These are phyloP conservation scores for Basidiobolus meristosporus DNA, from an alignment of 371 early-diverging fungal genomes.

Conservation along the genomic window DNA sequence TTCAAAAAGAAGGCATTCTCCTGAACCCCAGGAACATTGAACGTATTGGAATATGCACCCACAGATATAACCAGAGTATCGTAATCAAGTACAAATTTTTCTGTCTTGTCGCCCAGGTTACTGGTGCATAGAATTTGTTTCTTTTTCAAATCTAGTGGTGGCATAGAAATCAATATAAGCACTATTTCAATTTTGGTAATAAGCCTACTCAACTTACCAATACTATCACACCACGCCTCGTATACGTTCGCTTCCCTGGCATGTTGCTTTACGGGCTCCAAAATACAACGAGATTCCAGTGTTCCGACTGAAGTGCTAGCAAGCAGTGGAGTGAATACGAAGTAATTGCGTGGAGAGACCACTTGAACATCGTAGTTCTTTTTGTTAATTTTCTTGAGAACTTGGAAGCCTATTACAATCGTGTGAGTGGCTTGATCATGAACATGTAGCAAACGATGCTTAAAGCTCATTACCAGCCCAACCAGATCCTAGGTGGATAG, in stretches of 20 bases:
- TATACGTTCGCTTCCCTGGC: slow-evolving; percentile 30
- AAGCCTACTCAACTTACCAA: too few relatives aligned
- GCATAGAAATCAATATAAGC: too few relatives aligned
- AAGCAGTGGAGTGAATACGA: slow-evolving; percentile 70
- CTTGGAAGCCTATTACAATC: slow-evolving; percentile 7
- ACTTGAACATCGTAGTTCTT: slow-evolving; percentile 59
- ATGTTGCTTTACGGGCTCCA: slow-evolving; percentile 44
- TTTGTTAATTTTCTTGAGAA: slow-evolving; percentile 56
- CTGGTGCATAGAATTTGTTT: slow-evolving; percentile 14
- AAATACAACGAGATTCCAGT: slow-evolving; percentile 58
- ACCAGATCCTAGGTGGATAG: slow-evolving; percentile 50
- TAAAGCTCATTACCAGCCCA: slow-evolving; percentile 29
- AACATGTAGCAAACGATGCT: too few relatives aligned
- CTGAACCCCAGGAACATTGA: slow-evolving; percentile 58
- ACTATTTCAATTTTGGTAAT: too few relatives aligned
- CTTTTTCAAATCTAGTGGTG: slow-evolving; percentile 14
- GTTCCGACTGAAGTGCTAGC: slow-evolving; percentile 68
- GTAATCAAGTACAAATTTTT: slow-evolving; percentile 24
- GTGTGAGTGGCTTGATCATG: too few relatives aligned
- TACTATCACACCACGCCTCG: slow-evolving; percentile 40
- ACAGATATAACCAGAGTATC: slow-evolving; percentile 66
- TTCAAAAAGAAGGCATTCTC: slow-evolving; percentile 54
- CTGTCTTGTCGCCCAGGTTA: slow-evolving; percentile 8
- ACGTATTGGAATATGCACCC: slow-evolving; percentile 66
- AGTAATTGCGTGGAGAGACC: slow-evolving; percentile 82